Conservation (phyloP, 2,329 filamentous ascomycete genomes). For the Pyrenochaeta sp. region DNA sequence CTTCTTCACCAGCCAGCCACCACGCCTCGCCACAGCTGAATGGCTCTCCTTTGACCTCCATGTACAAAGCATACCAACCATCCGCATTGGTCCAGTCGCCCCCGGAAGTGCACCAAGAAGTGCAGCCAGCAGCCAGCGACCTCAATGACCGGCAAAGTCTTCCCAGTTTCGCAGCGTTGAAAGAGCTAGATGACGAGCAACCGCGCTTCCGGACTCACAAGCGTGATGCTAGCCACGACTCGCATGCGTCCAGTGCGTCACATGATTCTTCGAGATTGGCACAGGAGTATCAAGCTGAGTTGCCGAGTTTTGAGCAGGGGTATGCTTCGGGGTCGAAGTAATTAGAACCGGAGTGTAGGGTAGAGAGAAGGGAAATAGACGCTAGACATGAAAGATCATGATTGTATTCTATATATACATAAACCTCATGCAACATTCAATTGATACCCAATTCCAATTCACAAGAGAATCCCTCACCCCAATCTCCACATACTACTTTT, state of each 20-base stretch:
- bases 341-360: no score
- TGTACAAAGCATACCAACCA: conserved; percentile 33
- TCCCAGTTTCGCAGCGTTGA: neutral
- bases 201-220: conserved; percentile 16
- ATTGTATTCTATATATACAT: neutral
- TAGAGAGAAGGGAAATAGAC: neutral
- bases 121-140: neutral
- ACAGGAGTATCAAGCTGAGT: conserved; percentile 30
- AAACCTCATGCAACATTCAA: neutral
- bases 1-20: conserved; percentile 8
- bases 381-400: neutral
- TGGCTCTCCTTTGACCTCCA: conserved; percentile 6
- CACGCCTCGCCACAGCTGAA: conserved; percentile 13
- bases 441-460: no score
- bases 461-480: no score
- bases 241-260: conserved; percentile 15
- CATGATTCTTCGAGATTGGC: conserved; percentile 31
- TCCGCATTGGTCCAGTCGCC: conserved; percentile 1
- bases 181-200: conserved; percentile 8
- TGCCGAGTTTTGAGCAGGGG: conserved; percentile 27
- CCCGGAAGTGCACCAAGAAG: neutral
- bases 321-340: conserved; percentile 14
- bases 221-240: conserved; percentile 23
- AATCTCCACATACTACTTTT: no score
- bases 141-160: neutral